phyloP scores from a whole-genome alignment of 2,329 filamentous ascomycete species.

The Pestalotiopsis sp. region DNA sequence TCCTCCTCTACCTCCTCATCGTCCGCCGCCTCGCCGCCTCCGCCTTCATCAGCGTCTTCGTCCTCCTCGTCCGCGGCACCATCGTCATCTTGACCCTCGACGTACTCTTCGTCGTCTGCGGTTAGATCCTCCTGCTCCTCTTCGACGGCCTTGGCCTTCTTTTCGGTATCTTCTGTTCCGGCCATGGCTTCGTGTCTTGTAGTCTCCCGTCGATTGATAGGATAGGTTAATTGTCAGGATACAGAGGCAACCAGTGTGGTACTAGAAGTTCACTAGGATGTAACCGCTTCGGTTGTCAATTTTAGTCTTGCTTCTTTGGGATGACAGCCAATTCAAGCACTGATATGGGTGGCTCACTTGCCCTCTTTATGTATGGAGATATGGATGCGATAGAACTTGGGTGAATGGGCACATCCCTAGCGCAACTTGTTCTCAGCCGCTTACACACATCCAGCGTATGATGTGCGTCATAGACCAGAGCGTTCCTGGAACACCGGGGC shows the following conservation, averaged over 20 bases:
- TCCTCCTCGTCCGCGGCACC: neutral
- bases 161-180: neutral
- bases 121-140: neutral
- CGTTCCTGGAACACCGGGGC: neutral
- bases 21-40: neutral
- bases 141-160: neutral
- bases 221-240: neutral
- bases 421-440: neutral
- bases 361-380: too few relatives aligned
- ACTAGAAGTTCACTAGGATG: too few relatives aligned
- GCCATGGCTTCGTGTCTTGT: neutral
- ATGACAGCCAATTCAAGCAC: too few relatives aligned
- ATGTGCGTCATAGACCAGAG: neutral
- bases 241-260: too few relatives aligned
- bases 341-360: too few relatives aligned
- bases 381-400: too few relatives aligned
- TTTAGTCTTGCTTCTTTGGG: too few relatives aligned
- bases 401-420: too few relatives aligned
- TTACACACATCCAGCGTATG: neutral
- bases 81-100: neutral
- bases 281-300: too few relatives aligned
- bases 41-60: neutral
- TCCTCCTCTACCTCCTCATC: neutral
- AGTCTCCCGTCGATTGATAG: neutral
- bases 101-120: constrained; percentile 4